Conservation (phyloP, 768 basidiomycete genomes). For the Cyclocybe cylindracea region DNA sequence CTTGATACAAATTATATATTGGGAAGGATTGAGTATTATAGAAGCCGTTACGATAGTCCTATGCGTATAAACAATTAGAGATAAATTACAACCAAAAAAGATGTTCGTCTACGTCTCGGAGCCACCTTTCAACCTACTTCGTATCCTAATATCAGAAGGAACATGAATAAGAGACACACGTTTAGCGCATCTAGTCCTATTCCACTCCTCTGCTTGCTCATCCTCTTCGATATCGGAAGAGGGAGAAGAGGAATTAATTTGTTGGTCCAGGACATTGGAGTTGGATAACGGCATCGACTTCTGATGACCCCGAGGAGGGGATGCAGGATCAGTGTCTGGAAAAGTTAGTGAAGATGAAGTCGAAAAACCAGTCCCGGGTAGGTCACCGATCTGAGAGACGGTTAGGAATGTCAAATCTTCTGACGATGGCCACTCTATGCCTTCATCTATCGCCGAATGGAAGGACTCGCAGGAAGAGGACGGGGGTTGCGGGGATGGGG, state of each 20-base stretch:
- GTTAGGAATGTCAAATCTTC: slow-evolving; percentile 38
- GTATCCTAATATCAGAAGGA: slow-evolving; percentile 52
- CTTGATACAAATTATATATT: slow-evolving; percentile 10
- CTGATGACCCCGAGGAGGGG: not conserved
- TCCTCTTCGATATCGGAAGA: slow-evolving; percentile 36
- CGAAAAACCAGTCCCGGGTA: slow-evolving; percentile 28
- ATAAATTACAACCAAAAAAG: slow-evolving; percentile 17
- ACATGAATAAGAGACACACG: slow-evolving; percentile 81
- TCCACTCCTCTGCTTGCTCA: slow-evolving; percentile 88
- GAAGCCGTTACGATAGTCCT: slow-evolving; percentile 6
- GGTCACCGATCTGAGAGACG: slow-evolving; percentile 31
- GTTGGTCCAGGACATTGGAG: not conserved
- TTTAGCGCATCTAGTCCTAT: slow-evolving; percentile 81
- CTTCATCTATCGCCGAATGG: slow-evolving; percentile 66
- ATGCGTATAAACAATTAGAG: slow-evolving; percentile 19
- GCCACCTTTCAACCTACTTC: slow-evolving; percentile 23
- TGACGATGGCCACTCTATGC: slow-evolving; percentile 47
- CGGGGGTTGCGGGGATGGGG: slow-evolving; percentile 38
- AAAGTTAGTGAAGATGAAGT: slow-evolving; percentile 33
- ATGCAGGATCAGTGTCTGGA: slow-evolving; percentile 11
- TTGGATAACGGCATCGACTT: not conserved
- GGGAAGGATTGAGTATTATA: slow-evolving; percentile 2
- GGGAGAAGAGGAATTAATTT: not conserved
- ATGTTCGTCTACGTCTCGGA: slow-evolving; percentile 18
- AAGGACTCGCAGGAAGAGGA: slow-evolving; percentile 60